Percentiles rank a stretch among this genome's conserved stretches.
Evolutionary conservation across 2,329 filamentous ascomycete genomes (phyloP).

Genomic region (Eurotiales sp.): DNA sequence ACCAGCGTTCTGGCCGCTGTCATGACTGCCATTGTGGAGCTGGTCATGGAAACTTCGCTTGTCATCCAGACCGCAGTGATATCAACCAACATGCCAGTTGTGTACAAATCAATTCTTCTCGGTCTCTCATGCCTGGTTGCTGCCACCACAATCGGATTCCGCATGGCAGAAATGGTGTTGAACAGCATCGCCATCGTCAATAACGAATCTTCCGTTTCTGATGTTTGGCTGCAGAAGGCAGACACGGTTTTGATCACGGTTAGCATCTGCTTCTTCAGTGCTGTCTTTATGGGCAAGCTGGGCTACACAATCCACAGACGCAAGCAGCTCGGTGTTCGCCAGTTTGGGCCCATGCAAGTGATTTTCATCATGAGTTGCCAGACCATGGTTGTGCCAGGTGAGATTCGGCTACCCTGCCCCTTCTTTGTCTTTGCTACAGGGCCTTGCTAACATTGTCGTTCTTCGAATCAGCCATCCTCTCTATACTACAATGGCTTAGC

Average conservation of each 20-base stretch:
- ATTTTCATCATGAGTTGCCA: slow-evolving; percentile 66
- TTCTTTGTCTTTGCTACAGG: slow-evolving; percentile 12
- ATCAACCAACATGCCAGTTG: slow-evolving; percentile 47
- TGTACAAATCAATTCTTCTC: slow-evolving; percentile 46
- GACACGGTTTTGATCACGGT: slow-evolving; percentile 51
- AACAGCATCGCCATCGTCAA: slow-evolving; percentile 43
- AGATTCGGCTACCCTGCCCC: too few species aligned
- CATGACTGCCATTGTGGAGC: slow-evolving; percentile 51
- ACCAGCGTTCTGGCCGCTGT: slow-evolving; percentile 48
- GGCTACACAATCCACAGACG: slow-evolving; percentile 55
- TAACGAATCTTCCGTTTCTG: slow-evolving; percentile 22
- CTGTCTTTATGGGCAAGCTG: slow-evolving; percentile 61
- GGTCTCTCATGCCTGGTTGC: slow-evolving; percentile 48
- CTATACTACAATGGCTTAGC: slow-evolving; percentile 53
- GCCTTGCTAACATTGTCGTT: slow-evolving; percentile 18
- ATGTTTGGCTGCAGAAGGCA: slow-evolving; percentile 41
- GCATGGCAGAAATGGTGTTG: slow-evolving; percentile 50
- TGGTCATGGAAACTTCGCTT: slow-evolving; percentile 57
- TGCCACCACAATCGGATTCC: slow-evolving; percentile 50
- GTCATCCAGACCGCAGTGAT: slow-evolving; percentile 63
- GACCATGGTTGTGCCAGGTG: slow-evolving; percentile 63
- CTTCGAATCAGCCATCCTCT: slow-evolving; percentile 59
- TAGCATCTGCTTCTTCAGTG: slow-evolving; percentile 60
- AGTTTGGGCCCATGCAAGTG: slow-evolving; percentile 63
- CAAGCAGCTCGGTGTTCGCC: slow-evolving; percentile 53